Conservation (phyloP, 306 rosid genomes). For the Pterocarpus santalinus region DNA sequence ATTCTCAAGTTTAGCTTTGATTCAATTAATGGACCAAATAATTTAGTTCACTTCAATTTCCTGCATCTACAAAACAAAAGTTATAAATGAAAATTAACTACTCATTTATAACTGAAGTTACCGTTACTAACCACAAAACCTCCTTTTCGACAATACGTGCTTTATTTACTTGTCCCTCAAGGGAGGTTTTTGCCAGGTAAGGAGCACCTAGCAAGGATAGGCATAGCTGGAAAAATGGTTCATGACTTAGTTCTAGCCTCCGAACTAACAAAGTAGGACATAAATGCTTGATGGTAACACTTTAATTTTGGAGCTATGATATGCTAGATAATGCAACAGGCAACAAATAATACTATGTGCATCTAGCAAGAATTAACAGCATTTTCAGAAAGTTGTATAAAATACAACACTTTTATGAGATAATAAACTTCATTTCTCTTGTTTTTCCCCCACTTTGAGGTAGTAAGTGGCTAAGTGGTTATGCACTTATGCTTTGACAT, state of each 20-base stretch:
- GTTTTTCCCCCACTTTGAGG: not conserved
- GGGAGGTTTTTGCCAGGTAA: conserved; percentile 36
- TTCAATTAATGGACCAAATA: conserved; percentile 26
- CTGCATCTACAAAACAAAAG: not conserved
- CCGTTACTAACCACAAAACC: conserved; percentile 24
- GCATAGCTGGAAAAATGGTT: conserved; percentile 38
- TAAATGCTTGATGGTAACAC: conserved; percentile 44
- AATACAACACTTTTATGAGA: not conserved
- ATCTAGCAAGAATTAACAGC: conserved; percentile 37
- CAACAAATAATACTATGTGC: conserved; percentile 10
- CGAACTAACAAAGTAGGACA: conserved; percentile 35
- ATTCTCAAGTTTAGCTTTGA: conserved; percentile 9
- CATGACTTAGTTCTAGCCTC: conserved; percentile 18
- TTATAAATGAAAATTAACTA: conserved; percentile 33
- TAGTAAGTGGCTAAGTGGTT: conserved; percentile 34
- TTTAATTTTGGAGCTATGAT: conserved; percentile 10
- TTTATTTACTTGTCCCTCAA: conserved; percentile 39
- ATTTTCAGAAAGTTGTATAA: conserved; percentile 13
- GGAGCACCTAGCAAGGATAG: conserved; percentile 22
- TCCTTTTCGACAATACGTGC: conserved; percentile 39
- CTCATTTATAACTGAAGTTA: conserved; percentile 37
- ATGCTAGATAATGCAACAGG: conserved; percentile 2
- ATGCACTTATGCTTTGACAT: conserved; percentile 32
- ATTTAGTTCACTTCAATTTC: conserved; percentile 35
- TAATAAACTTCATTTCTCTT: not conserved